phyloP scores from a whole-genome alignment of 768 basidiomycete species.

The Podaxis sp. region DNA sequence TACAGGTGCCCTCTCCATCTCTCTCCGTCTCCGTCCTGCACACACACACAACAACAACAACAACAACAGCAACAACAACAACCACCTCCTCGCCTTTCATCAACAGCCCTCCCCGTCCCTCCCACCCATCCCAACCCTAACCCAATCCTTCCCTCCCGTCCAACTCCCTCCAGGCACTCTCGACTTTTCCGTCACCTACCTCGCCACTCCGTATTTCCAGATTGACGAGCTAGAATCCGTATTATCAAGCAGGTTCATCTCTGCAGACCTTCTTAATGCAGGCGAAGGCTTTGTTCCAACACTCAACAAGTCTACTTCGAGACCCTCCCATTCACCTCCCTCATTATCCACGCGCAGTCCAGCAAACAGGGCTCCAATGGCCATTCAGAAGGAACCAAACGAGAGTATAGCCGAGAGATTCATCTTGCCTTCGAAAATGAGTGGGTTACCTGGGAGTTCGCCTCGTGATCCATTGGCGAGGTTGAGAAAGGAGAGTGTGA shows the following conservation, averaged over 20 bases:
- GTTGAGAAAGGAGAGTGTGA: conserved; percentile 3
- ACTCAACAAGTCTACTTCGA: conserved; percentile 43
- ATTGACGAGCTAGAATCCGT: conserved; percentile 76
- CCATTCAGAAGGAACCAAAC: conserved; percentile 12
- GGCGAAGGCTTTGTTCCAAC: conserved; percentile 69
- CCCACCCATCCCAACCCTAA: conserved; percentile 39
- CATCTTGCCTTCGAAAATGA: conserved; percentile 30
- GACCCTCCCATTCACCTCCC: conserved; percentile 17
- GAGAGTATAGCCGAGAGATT: conserved; percentile 30
- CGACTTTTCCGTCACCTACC: conserved; percentile 57
- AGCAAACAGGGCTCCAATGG: conserved; percentile 13
- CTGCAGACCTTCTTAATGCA: conserved; percentile 39
- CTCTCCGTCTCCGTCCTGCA: conserved; percentile 22
- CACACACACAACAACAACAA: conserved; percentile 12
- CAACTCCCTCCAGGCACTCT: conserved; percentile 66
- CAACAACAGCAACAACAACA: neutral
- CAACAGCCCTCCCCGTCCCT: conserved; percentile 15
- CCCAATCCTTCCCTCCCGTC: conserved; percentile 61
- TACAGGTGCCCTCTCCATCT: conserved; percentile 37
- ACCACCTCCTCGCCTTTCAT: conserved; percentile 27
- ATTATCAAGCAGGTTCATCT: conserved; percentile 68
- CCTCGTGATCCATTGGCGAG: conserved; percentile 12
- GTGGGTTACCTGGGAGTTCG: conserved; percentile 17
- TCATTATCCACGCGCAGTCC: conserved; percentile 19
- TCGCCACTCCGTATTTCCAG: conserved; percentile 63